Conservation (phyloP, 106 monocot species). For the Acorus calamus region DNA sequence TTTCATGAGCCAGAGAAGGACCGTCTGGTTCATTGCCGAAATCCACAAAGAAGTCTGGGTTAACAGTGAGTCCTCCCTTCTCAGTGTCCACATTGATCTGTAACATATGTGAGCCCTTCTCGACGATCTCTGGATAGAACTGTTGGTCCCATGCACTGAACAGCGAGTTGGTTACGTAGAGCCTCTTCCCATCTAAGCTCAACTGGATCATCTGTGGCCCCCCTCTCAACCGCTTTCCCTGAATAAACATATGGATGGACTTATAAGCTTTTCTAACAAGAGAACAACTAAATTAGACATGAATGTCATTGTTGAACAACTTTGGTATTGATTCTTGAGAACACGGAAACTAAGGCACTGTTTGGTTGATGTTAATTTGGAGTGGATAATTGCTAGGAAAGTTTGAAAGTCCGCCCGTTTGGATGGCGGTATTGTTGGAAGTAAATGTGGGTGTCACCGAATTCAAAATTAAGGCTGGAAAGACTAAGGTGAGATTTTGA, state of each 20-base stretch:
- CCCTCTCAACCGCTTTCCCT: conserved; percentile 75
- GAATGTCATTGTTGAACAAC: too few relatives aligned
- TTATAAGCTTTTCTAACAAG: too few relatives aligned
- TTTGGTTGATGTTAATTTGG: too few relatives aligned
- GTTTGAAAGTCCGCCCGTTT: too few relatives aligned
- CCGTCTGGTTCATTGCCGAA: conserved; percentile 85
- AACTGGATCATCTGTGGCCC: conserved; percentile 98
- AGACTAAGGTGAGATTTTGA: too few relatives aligned
- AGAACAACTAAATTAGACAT: too few relatives aligned
- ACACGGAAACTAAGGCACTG: too few relatives aligned
- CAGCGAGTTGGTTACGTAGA: conserved; percentile 96
- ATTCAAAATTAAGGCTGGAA: too few relatives aligned
- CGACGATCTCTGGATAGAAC: conserved; percentile 71
- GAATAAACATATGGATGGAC: not conserved
- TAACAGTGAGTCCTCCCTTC: conserved; percentile 59
- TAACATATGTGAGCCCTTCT: conserved; percentile 85
- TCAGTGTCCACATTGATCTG: conserved; percentile 82
- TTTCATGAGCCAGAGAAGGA: conserved; percentile 90
- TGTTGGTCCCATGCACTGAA: conserved; percentile 84
- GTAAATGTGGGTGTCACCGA: too few relatives aligned
- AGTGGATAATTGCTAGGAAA: too few relatives aligned
- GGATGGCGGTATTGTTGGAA: too few relatives aligned
- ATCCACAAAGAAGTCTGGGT: conserved; percentile 81
- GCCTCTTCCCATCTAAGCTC: conserved; percentile 86
- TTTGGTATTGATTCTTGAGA: too few relatives aligned